Evolutionary conservation across 2,329 filamentous ascomycete genomes (phyloP), one percentile per base, ranked within the genome.

Genomic region (Lecanosticta acicola): DNA sequence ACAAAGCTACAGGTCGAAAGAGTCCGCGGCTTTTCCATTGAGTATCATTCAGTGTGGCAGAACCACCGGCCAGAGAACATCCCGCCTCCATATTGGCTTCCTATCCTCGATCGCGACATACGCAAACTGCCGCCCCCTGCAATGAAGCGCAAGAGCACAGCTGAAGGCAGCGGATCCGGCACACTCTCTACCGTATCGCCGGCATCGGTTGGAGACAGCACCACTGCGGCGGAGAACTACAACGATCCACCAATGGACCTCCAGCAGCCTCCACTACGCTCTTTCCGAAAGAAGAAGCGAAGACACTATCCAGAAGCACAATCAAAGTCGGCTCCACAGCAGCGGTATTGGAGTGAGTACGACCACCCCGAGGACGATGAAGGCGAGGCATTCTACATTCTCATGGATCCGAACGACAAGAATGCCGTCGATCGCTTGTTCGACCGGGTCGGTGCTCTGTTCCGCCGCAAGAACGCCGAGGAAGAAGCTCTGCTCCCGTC

Each of bases 281-380:
- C 68, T 4, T 72, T 70, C 50, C 62, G 66, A 16, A 72, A 71
- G 58, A 72, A 72, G 58, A 58, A 62, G 24, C 60, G 64, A 40
- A 65, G 60, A 26, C 50, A 60, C 4, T 65, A 61, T 39, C 54
- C 60, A 2, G 57, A 62, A 32, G 50, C 48, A 3, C 37, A 42
- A 18, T 17, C 43, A 62, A 4, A 21, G 4, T 14, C 21, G n/a
- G 7, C n/a, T 19, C 64, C 41, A 58, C 67, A 56, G 49, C 64
- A 41, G 42, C 49, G 61, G 17, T 93, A 91, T 62, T 94, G 87
- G 87, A 91, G 87, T 65, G 87, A 94, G 64, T 93, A 91, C 64
- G 87, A 94, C 55, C 71, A 90, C 61, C 85, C 85, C 7, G 88
- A 87, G 62, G 85, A 89, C 44, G 69, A 68, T 9, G 80, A 74